These are phyloP conservation scores for Epithele typhae DNA, from an alignment of 768 basidiomycete species.

Conservation along the genomic window DNA sequence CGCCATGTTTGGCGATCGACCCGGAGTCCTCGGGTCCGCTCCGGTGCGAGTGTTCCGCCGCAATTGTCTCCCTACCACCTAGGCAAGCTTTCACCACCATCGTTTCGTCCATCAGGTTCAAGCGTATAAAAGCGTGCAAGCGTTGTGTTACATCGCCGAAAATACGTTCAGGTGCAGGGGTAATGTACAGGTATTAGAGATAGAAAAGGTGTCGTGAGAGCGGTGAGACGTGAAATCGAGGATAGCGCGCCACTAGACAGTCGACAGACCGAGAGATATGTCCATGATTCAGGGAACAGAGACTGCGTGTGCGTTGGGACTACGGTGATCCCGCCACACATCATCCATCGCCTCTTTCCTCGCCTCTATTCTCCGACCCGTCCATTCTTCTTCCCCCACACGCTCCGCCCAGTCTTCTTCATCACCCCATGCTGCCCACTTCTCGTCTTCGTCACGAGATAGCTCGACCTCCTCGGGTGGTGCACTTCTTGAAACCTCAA, in stretches of 20 bases:
- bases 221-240: background rate
- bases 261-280: too few species aligned
- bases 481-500: slow-evolving; percentile 5
- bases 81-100: too few species aligned
- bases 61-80: too few species aligned
- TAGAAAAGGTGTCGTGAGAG: background rate
- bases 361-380: slow-evolving; percentile 34
- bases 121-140: too few species aligned
- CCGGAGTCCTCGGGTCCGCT: too few species aligned
- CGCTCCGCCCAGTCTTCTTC: slow-evolving; percentile 50
- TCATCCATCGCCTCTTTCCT: slow-evolving; percentile 30
- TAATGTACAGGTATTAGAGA: background rate
- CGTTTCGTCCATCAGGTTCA: too few species aligned
- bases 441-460: slow-evolving; percentile 14
- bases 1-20: too few species aligned
- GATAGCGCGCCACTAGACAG: background rate
- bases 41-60: too few species aligned
- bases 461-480: slow-evolving; percentile 11
- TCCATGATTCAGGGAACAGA: slow-evolving; percentile 1
- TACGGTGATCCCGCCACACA: slow-evolving; percentile 23
- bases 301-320: slow-evolving; percentile 1
- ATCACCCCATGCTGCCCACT: slow-evolving; percentile 45
- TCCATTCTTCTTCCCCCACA: slow-evolving; percentile 46
- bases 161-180: too few species aligned
- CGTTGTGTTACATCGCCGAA: too few species aligned